Evolutionary conservation across 805 yeast species (phyloP).

Genomic region (Metschnikowia noctiluminum): DNA sequence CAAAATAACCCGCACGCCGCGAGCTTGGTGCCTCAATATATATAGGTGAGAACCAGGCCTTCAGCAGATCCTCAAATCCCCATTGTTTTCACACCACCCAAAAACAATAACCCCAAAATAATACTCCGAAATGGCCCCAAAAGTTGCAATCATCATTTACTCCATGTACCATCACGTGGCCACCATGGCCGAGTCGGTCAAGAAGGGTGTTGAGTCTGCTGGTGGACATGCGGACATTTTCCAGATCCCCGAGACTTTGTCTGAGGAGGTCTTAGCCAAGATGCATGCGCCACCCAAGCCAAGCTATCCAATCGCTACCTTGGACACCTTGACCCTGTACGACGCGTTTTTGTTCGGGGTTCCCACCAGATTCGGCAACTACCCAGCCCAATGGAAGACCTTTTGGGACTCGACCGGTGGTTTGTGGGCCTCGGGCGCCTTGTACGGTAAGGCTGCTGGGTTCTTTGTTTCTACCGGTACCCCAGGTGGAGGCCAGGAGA

Average conservation of each 20-base stretch:
- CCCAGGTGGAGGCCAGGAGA: constrained; percentile 21
- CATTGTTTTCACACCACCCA: too few species aligned
- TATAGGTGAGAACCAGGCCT: too few species aligned
- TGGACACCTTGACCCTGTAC: constrained; percentile 19
- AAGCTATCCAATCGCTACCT: constrained; percentile 19
- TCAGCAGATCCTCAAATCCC: too few species aligned
- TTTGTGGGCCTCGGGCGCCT: constrained; percentile 19
- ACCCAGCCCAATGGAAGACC: constrained; percentile 22
- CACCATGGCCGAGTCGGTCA: constrained; percentile 62
- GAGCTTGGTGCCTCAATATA: too few species aligned
- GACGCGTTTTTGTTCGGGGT: constrained; percentile 21
- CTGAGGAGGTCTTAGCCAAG: constrained; percentile 18
- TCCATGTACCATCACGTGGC: constrained; percentile 79
- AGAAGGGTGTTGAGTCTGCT: constrained; percentile 64
- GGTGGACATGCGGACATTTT: constrained; percentile 45
- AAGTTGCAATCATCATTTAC: constrained; percentile 75
- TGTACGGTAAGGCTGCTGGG: constrained; percentile 20
- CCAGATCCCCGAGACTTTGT: constrained; percentile 22
- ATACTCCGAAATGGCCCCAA: constrained; percentile 25
- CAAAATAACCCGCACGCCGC: not conserved
- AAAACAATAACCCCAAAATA: not conserved
- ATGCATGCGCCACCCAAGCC: constrained; percentile 21
- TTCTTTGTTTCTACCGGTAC: constrained; percentile 17
- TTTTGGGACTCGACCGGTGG: constrained; percentile 22
- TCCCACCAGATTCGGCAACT: constrained; percentile 20